Percentiles rank a stretch among this genome's conserved stretches.
Evolutionary conservation across 495 filamentous ascomycete genomes (phyloP).

Genomic region (Ascodesmis nigricans): DNA sequence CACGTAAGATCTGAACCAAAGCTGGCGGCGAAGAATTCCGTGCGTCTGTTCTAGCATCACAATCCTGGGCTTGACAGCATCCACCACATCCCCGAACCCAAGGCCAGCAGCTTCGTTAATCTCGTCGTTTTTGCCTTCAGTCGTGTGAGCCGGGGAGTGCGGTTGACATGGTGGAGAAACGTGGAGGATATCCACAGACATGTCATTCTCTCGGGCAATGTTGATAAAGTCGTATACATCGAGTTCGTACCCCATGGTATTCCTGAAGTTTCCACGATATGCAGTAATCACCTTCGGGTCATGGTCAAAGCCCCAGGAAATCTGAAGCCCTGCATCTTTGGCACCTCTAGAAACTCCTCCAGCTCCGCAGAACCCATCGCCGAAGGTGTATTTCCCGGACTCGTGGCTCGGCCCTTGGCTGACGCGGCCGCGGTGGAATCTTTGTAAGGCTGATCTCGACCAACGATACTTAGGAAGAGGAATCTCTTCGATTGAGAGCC

Average conservation of each 20-base stretch:
- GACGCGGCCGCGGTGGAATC: constrained; percentile 1
- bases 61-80: constrained; percentile 39
- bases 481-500: background rate
- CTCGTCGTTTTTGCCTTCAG: constrained; percentile 42
- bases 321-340: constrained; percentile 11
- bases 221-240: constrained; percentile 30
- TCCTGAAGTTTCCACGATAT: constrained; percentile 33
- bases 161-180: constrained; percentile 68
- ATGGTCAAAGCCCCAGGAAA: constrained; percentile 18
- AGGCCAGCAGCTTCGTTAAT: constrained; percentile 50
- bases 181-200: constrained; percentile 50
- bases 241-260: constrained; percentile 25
- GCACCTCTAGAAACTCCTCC: constrained; percentile 20
- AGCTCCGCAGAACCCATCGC: constrained; percentile 21
- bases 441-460: constrained; percentile 1
- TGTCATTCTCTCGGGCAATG: constrained; percentile 15
- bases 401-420: background rate
- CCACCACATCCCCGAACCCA: constrained; percentile 36
- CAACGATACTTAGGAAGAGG: background rate
- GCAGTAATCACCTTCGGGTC: constrained; percentile 13
- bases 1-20: constrained; percentile 40
- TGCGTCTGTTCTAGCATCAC: constrained; percentile 73
- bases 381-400: constrained; percentile 16
- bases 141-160: constrained; percentile 59
- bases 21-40: constrained; percentile 33